Evolutionary conservation across 2,329 filamentous ascomycete genomes (phyloP), one percentile per base, ranked within the genome.

Genomic region (Decorospora gaudefroyi): DNA sequence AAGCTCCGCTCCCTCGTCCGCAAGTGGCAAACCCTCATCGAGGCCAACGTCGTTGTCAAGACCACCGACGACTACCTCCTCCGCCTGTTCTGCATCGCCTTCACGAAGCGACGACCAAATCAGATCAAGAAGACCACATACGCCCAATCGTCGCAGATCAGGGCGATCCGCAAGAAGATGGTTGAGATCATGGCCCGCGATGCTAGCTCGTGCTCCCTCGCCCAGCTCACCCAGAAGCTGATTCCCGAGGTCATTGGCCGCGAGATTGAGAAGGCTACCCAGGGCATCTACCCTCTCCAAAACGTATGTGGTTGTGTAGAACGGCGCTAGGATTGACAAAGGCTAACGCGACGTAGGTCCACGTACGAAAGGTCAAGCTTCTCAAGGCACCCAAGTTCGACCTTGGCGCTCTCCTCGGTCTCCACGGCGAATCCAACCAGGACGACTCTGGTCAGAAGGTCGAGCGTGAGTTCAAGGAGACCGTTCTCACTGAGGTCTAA

Each of bases 61-160:
- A 97, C 93, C 70, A 97, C 93, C 75, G 93, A 99, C 75, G 93
- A 99, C 80, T 97, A 99, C 83, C 91, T 97, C 75, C 85, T 99
- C 79, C 90, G 93, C 71, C 86, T 99, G 68, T 99, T 99, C 82
- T 90, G 90, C 76, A 99, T 99, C 68, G 93, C 89, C 68, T 99
- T 99, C 84, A 99, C 93, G 78, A 97, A 97, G 88, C 85, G 90
- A 78, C 87, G 93, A 73, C 90, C 90, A 69, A 99, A 97, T 84
- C 93, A 99, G 84, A 92, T 99, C 83, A 96, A 96, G 88, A 99
- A 97, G 88, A 99, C 93, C 71, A 99, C 93, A 74, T 99, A 99
- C 74, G 93, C 93, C 66, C 87, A 87, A 61, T 90, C 90, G 60
- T 97, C 93, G 60, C 93, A 99, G 81, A 97, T 97, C 77, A 88